Evolutionary conservation across 306 rosid genomes (phyloP).

Genomic region (Ochetophila trinervis): DNA sequence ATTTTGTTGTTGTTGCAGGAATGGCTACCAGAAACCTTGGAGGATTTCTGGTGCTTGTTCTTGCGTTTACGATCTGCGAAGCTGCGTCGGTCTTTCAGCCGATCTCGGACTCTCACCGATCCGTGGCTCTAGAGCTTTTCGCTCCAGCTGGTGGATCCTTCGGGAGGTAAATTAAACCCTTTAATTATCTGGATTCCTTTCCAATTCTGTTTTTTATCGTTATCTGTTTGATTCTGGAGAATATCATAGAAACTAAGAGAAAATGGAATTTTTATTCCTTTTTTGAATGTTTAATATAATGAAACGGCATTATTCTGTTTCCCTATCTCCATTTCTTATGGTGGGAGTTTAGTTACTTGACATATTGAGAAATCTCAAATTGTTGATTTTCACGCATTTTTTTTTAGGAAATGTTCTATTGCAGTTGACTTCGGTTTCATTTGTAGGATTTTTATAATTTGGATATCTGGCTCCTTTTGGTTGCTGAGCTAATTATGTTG

Average conservation of each 20-base stretch:
- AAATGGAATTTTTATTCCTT: not conserved
- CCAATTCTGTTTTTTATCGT: not conserved
- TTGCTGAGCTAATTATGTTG: not conserved
- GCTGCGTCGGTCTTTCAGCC: conserved; percentile 53
- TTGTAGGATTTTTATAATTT: not conserved
- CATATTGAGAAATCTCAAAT: not conserved
- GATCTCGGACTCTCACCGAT: conserved; percentile 78
- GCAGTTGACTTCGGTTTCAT: conserved; percentile 9
- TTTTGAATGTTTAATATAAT: not conserved
- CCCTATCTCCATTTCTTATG: too few species aligned
- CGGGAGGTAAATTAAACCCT: conserved; percentile 46
- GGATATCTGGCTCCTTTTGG: not conserved
- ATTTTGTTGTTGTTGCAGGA: conserved; percentile 42
- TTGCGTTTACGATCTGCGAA: conserved; percentile 47
- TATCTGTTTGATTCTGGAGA: conserved; percentile 1
- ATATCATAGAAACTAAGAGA: not conserved
- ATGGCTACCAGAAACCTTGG: conserved; percentile 64
- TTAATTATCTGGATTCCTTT: not conserved
- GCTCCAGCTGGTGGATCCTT: conserved; percentile 44
- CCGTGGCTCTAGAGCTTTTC: conserved; percentile 71
- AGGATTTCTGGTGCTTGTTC: conserved; percentile 49
- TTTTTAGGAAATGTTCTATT: not conserved
- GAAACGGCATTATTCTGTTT: not conserved
- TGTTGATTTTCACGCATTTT: conserved; percentile 10
- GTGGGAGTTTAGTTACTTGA: not conserved